phyloP scores from a whole-genome alignment of 1,284 basidiomycete genomes.

The Moesziomyces parantarcticus region DNA sequence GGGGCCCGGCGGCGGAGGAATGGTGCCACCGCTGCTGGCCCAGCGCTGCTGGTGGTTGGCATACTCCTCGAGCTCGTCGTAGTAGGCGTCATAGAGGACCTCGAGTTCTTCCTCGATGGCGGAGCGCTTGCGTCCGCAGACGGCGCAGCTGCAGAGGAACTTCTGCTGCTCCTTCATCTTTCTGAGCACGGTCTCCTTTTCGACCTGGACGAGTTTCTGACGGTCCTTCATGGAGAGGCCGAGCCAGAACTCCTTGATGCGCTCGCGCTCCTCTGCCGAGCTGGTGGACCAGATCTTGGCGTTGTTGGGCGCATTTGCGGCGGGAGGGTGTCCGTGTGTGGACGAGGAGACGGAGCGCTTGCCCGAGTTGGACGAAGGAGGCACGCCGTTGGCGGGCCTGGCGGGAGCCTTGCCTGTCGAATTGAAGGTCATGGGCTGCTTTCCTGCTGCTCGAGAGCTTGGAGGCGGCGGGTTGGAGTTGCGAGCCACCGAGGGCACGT shows the following conservation, averaged over 20 bases:
- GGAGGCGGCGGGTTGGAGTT: conserved; percentile 68
- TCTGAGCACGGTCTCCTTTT: conserved; percentile 93
- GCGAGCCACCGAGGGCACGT: conserved; percentile 67
- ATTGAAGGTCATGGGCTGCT: conserved; percentile 75
- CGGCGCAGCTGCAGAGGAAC: conserved; percentile 92
- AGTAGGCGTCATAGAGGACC: conserved; percentile 99
- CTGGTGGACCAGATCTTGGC: conserved; percentile 75
- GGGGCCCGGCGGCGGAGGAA: conserved; percentile 90
- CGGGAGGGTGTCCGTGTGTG: conserved; percentile 39
- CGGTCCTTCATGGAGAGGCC: conserved; percentile 87
- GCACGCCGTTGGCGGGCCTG: conserved; percentile 61
- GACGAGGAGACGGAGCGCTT: conserved; percentile 71
- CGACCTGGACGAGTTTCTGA: conserved; percentile 88
- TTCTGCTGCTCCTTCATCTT: conserved; percentile 99
- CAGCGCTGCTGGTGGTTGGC: conserved; percentile 96
- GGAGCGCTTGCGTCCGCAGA: conserved; percentile 94
- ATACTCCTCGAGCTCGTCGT: conserved; percentile 98
- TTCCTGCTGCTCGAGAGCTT: conserved; percentile 78
- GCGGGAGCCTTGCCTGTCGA: conserved; percentile 54
- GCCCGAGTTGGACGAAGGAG: conserved; percentile 69
- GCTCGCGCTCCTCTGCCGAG: conserved; percentile 88
- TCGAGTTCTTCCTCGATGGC: conserved; percentile 99
- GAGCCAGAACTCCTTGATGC: conserved; percentile 98
- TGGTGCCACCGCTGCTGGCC: conserved; percentile 82
- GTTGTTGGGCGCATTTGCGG: conserved; percentile 23